A percentile compares a stretch with the other conserved stretches of the same genome.
phyloP scores from a whole-genome alignment of 2,329 filamentous ascomycete species.

The Lecanicillium sp. region DNA sequence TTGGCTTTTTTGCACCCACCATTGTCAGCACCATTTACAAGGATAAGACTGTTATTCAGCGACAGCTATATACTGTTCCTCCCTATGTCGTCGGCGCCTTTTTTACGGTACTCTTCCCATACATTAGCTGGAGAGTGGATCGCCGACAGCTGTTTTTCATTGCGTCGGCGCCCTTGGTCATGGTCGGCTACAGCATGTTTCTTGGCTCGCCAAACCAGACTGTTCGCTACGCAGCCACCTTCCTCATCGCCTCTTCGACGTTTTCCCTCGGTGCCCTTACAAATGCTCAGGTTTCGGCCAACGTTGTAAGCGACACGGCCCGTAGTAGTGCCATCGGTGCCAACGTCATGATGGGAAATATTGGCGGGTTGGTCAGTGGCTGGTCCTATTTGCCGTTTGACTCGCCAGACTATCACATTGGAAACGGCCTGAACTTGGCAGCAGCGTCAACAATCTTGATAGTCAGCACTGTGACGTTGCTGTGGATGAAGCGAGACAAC shows the following conservation, averaged over 20 bases:
- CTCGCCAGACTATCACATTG: slow-evolving; percentile 58
- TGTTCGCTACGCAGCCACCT: slow-evolving; percentile 61
- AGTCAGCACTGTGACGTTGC: slow-evolving; percentile 33
- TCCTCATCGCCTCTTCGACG: slow-evolving; percentile 56
- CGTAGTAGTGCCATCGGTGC: slow-evolving; percentile 57
- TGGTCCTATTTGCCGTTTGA: slow-evolving; percentile 59
- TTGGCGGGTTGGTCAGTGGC: slow-evolving; percentile 60
- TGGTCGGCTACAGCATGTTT: slow-evolving; percentile 65
- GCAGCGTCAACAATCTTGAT: slow-evolving; percentile 45
- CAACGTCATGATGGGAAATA: slow-evolving; percentile 62
- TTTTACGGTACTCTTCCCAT: slow-evolving; percentile 55
- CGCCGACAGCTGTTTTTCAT: slow-evolving; percentile 53
- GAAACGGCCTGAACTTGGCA: slow-evolving; percentile 61
- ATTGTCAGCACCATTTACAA: slow-evolving; percentile 63
- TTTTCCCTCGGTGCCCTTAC: slow-evolving; percentile 57
- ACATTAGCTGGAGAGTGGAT: slow-evolving; percentile 53
- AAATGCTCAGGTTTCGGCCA: slow-evolving; percentile 60
- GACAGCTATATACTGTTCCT: slow-evolving; percentile 64
- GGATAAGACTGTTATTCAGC: slow-evolving; percentile 41
- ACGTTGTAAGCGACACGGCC: slow-evolving; percentile 63
- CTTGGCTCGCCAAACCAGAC: slow-evolving; percentile 42
- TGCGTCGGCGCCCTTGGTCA: slow-evolving; percentile 51
- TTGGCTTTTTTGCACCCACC: slow-evolving; percentile 62
- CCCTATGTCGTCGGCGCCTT: slow-evolving; percentile 62
- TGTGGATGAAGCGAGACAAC: slow-evolving; percentile 57